Conservation (phyloP, 108 stramenopile species). For the Conticribra guillardii region DNA sequence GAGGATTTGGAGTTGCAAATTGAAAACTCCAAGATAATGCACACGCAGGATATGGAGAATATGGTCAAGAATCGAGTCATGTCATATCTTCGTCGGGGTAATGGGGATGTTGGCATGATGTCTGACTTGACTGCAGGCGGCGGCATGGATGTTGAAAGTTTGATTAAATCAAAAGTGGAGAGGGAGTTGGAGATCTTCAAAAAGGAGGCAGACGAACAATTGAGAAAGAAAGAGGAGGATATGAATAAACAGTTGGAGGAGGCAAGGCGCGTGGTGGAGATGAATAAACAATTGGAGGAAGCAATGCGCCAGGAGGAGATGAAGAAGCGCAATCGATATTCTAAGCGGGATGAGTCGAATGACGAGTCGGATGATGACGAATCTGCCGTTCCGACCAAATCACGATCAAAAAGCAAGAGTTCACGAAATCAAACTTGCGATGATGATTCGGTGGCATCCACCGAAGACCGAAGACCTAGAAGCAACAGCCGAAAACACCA, state of each 20-base stretch:
- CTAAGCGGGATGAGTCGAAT: neutral
- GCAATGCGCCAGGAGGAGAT: slow-evolving; percentile 2
- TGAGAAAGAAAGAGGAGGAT: neutral
- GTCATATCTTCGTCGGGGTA: slow-evolving; percentile 10
- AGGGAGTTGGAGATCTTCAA: slow-evolving; percentile 22
- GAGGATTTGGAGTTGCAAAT: slow-evolving; percentile 36
- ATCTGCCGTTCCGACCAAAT: slow-evolving; percentile 7
- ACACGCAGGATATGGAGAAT: slow-evolving; percentile 27
- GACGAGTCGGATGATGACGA: slow-evolving; percentile 12
- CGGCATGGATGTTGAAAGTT: slow-evolving; percentile 1
- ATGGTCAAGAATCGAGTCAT: slow-evolving; percentile 21
- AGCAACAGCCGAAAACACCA: slow-evolving; percentile 7
- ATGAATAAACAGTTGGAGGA: slow-evolving; percentile 4
- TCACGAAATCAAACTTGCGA: neutral
- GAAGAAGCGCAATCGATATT: slow-evolving; percentile 5
- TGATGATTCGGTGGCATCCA: neutral
- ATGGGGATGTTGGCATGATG: neutral
- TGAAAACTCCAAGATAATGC: slow-evolving; percentile 12
- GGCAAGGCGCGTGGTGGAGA: neutral
- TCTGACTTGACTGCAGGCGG: neutral
- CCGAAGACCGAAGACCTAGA: slow-evolving; percentile 5
- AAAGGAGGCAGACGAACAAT: neutral
- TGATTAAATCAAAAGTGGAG: slow-evolving; percentile 19
- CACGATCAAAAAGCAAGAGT: neutral
- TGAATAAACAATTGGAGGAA: neutral